phyloP scores from a whole-genome alignment of 2,329 filamentous ascomycete genomes.

The Aspergillus tubingensis region DNA sequence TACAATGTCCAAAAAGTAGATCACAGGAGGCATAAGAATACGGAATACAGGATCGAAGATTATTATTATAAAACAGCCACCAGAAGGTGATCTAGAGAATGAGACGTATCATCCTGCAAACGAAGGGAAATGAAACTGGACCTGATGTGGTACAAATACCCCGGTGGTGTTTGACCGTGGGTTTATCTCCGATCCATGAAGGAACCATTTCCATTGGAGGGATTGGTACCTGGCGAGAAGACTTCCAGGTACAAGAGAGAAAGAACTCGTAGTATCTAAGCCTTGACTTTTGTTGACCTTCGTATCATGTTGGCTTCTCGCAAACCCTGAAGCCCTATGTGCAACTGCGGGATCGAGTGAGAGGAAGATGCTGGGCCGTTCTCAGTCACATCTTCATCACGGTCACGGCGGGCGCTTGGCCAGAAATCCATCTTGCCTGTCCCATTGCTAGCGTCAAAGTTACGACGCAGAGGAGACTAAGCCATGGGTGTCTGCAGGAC shows the following conservation, averaged over 20 bases:
- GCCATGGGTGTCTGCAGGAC: constrained; percentile 3
- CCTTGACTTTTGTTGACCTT: too few species aligned
- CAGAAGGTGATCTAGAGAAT: background rate
- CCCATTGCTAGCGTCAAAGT: background rate
- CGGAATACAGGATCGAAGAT: background rate
- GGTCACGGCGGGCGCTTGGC: constrained; percentile 3
- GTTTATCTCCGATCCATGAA: background rate
- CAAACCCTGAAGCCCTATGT: background rate
- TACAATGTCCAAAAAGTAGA: background rate
- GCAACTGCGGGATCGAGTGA: background rate
- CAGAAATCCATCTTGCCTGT: constrained; percentile 1
- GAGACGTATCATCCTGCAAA: background rate
- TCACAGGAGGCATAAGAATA: background rate
- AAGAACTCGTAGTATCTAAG: too few species aligned
- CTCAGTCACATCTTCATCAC: constrained; percentile 4
- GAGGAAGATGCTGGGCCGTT: background rate
- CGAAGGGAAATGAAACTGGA: constrained; percentile 1
- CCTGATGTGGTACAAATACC: constrained; percentile 20
- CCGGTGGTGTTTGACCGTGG: background rate
- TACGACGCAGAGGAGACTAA: background rate
- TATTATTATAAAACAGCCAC: too few species aligned
- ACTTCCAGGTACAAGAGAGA: too few species aligned
- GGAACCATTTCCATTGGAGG: background rate
- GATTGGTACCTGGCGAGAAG: background rate
- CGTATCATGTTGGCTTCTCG: too few species aligned